Percentiles rank a stretch among this genome's conserved stretches.
Conservation (phyloP, 2,329 filamentous ascomycete species). For the Pseudogymnoascus sp. region DNA sequence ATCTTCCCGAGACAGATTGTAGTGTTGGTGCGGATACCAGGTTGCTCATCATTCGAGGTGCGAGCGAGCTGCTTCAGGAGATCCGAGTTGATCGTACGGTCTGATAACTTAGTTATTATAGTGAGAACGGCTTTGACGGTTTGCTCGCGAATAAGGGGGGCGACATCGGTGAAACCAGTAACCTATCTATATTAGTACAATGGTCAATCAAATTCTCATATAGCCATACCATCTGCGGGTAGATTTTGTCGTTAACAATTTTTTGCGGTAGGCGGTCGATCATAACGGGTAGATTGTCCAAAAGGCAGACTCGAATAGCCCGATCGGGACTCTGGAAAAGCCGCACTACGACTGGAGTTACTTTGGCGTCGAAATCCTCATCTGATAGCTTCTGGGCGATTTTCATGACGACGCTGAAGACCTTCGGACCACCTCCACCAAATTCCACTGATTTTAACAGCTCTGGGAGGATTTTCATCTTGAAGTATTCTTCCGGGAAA, state of each 20-base stretch:
- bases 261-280: conserved; percentile 85
- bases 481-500: conserved; percentile 97
- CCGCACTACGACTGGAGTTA: conserved; percentile 80
- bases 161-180: conserved; percentile 89
- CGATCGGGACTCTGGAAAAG: conserved; percentile 88
- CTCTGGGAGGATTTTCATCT: conserved; percentile 91
- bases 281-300: conserved; percentile 85
- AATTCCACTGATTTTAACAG: conserved; percentile 98
- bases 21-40: conserved; percentile 94
- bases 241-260: conserved; percentile 91
- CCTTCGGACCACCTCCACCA: conserved; percentile 87
- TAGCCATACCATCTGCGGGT: conserved; percentile 71
- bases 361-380: conserved; percentile 79
- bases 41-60: conserved; percentile 94
- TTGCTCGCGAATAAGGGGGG: conserved; percentile 88
- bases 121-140: conserved; percentile 90
- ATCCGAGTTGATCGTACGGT: conserved; percentile 89
- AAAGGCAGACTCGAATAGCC: conserved; percentile 79
- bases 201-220: neutral
- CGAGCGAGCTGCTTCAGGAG: conserved; percentile 85
- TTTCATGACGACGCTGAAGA: conserved; percentile 81
- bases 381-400: conserved; percentile 79
- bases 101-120: conserved; percentile 81
- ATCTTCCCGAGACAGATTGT: conserved; percentile 97
- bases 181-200: conserved; percentile 42